Evolutionary conservation across 495 filamentous ascomycete species (phyloP).

Genomic region (Hypoxylon rickii): DNA sequence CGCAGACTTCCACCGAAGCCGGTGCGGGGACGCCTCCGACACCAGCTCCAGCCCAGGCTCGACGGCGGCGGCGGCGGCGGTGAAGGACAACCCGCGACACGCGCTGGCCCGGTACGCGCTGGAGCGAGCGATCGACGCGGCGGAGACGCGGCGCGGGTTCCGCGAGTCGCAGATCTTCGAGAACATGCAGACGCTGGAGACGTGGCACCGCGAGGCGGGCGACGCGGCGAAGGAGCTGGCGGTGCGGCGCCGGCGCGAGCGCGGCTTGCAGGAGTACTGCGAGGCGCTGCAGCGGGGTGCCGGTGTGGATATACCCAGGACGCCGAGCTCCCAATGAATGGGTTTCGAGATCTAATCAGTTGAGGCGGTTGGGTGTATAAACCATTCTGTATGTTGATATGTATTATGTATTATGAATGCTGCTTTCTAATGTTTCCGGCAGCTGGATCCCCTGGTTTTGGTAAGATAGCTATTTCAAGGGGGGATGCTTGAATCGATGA

Average conservation of each 20-base stretch:
- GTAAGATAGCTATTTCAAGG: too few relatives aligned
- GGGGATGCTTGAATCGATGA: too few relatives aligned
- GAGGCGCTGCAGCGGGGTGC: conserved; percentile 8
- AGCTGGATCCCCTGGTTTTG: too few relatives aligned
- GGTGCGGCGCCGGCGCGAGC: conserved; percentile 20
- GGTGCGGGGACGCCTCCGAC: not conserved
- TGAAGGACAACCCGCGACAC: conserved; percentile 18
- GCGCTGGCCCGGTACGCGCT: conserved; percentile 27
- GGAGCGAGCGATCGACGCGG: conserved; percentile 17
- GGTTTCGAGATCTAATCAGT: too few relatives aligned
- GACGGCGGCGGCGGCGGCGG: not conserved
- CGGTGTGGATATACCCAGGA: not conserved
- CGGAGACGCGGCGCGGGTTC: conserved; percentile 16
- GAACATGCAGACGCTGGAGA: conserved; percentile 27
- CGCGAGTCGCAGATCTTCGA: conserved; percentile 27
- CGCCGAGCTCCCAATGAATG: conserved; percentile 7
- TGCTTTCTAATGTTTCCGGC: too few relatives aligned
- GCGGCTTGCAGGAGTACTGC: conserved; percentile 17
- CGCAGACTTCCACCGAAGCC: conserved; percentile 22
- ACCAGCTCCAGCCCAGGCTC: too few relatives aligned
- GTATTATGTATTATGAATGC: too few relatives aligned
- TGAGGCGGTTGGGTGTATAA: not conserved
- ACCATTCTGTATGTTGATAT: not conserved
- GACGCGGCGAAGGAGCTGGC: conserved; percentile 15
- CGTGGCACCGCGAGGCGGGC: conserved; percentile 28